A percentile compares a stretch with the other conserved stretches of the same genome.
Conservation (phyloP, 495 filamentous ascomycete genomes). For the Astrocystis sublimbata region DNA sequence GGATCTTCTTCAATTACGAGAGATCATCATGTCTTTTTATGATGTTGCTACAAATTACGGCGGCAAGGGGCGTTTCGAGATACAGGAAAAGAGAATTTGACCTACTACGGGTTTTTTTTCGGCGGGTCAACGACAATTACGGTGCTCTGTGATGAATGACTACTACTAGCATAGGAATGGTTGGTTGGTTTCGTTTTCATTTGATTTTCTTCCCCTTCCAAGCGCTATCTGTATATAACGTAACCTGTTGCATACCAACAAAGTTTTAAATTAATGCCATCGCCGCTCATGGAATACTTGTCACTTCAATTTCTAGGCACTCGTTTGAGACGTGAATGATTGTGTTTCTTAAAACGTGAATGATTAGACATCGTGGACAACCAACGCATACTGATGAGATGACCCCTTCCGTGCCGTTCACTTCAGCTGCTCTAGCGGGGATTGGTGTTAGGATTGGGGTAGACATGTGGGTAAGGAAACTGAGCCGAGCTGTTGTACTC, state of each 20-base stretch:
- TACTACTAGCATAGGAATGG: slow-evolving; percentile 30
- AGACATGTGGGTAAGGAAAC: no score
- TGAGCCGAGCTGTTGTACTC: no score
- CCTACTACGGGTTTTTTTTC: slow-evolving; percentile 27
- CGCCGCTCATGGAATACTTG: slow-evolving; percentile 33
- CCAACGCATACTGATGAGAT: no score
- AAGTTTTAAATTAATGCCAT: slow-evolving; percentile 32
- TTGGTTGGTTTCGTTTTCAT: no score
- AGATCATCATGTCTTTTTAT: slow-evolving; percentile 34
- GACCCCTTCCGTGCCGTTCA: no score
- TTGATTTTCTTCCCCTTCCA: slow-evolving; percentile 17
- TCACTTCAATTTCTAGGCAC: no score
- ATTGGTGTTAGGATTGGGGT: no score
- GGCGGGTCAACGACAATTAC: slow-evolving; percentile 21
- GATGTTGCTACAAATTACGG: slow-evolving; percentile 28
- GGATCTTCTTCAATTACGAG: slow-evolving; percentile 27
- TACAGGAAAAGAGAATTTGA: slow-evolving; percentile 39
- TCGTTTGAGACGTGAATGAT: no score
- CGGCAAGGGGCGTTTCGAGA: slow-evolving; percentile 53
- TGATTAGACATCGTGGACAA: no score
- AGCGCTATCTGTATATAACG: slow-evolving; percentile 36
- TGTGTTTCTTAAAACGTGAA: no score
- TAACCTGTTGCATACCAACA: slow-evolving; percentile 26
- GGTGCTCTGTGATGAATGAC: slow-evolving; percentile 27
- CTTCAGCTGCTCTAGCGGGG: no score